These are phyloP conservation scores for Eutrema japonicum DNA, from an alignment of 345 rosid genomes.

Conservation along the genomic window DNA sequence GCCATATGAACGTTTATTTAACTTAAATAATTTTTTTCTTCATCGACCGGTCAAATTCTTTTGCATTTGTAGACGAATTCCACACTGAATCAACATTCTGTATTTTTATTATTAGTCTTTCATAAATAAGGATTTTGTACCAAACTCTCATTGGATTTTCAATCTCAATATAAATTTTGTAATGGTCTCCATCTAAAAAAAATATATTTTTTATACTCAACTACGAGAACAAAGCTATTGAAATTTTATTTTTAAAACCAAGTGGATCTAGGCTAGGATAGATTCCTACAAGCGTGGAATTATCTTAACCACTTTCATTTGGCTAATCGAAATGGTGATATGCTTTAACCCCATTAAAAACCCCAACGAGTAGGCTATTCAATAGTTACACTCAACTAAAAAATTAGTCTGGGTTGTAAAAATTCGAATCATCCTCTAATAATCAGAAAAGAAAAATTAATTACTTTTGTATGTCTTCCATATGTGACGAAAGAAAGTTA, in stretches of 20 bases:
- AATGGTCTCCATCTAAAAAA: too few species aligned
- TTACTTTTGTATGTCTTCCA: neutral
- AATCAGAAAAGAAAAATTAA: too few species aligned
- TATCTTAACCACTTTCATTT: too few species aligned
- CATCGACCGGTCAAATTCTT: conserved; percentile 24
- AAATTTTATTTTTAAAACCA: neutral
- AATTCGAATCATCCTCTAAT: too few species aligned
- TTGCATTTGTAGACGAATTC: conserved; percentile 29
- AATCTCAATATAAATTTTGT: neutral
- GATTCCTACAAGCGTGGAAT: too few species aligned
- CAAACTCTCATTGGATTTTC: conserved; percentile 13
- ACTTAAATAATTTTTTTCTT: neutral
- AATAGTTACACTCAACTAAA: too few species aligned
- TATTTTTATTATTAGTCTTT: neutral
- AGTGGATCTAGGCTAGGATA: too few species aligned
- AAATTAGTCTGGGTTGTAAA: too few species aligned
- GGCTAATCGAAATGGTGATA: too few species aligned
- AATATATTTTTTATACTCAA: neutral
- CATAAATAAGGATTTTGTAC: conserved; percentile 4
- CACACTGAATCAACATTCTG: conserved; percentile 20
- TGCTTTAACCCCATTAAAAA: too few species aligned
- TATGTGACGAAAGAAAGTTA: conserved; percentile 11
- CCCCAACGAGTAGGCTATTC: too few species aligned
- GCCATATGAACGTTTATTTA: conserved; percentile 33
- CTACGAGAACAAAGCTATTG: conserved; percentile 3